Evolutionary conservation across 768 basidiomycete genomes (phyloP).

Genomic region (Hebeloma cylindrosporum): DNA sequence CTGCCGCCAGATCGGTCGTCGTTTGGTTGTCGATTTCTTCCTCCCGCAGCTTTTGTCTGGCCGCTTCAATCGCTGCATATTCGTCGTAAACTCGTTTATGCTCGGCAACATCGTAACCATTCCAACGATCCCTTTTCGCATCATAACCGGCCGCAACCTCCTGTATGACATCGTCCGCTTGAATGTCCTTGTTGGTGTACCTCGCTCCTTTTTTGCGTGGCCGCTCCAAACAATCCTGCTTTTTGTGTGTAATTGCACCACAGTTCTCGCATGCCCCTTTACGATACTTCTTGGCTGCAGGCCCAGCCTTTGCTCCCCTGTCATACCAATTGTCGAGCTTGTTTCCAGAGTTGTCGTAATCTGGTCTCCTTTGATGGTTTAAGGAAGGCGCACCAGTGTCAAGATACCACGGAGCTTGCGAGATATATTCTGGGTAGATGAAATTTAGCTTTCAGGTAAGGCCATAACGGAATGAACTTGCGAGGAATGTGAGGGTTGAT

Average conservation of each 20-base stretch:
- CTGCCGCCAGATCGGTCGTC: conserved; percentile 86
- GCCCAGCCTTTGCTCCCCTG: conserved; percentile 79
- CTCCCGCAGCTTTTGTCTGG: conserved; percentile 86
- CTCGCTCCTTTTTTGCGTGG: conserved; percentile 96
- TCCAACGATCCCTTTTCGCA: conserved; percentile 97
- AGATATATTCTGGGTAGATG: conserved; percentile 79
- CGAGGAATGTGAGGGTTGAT: conserved; percentile 99
- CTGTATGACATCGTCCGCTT: conserved; percentile 88
- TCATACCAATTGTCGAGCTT: conserved; percentile 93
- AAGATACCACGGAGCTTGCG: conserved; percentile 98
- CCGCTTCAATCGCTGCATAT: conserved; percentile 89
- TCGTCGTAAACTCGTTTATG: conserved; percentile 90
- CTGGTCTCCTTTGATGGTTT: conserved; percentile 87
- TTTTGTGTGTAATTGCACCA: conserved; percentile 93
- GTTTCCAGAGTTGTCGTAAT: conserved; percentile 53
- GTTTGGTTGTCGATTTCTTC: conserved; percentile 98
- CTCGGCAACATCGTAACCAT: conserved; percentile 90
- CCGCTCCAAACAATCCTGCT: conserved; percentile 90
- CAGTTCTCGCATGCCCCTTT: conserved; percentile 99
- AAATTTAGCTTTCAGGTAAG: conserved; percentile 4
- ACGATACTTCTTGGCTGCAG: conserved; percentile 94
- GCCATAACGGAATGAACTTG: conserved; percentile 38
- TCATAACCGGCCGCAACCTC: conserved; percentile 78
- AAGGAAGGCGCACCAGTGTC: conserved; percentile 93
- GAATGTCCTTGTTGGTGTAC: conserved; percentile 86